phyloP scores from a whole-genome alignment of 306 rosid genomes.

The Casuarina glauca region DNA sequence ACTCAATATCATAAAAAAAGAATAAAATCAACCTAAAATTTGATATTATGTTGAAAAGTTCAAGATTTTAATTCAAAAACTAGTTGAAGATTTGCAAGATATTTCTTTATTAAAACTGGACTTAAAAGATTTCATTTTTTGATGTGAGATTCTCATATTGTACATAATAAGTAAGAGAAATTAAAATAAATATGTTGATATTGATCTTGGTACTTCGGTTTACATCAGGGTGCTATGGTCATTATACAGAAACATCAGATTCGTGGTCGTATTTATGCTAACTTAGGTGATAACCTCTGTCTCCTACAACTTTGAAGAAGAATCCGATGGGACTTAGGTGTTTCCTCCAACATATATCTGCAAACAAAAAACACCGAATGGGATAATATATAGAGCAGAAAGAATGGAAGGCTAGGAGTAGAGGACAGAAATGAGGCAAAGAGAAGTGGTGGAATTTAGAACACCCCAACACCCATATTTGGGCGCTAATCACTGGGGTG shows the following conservation, averaged over 20 bases:
- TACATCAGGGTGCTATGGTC: background rate
- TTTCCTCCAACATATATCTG: constrained; percentile 17
- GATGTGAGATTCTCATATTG: too few species aligned
- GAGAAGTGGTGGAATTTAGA: constrained; percentile 50
- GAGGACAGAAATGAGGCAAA: constrained; percentile 28
- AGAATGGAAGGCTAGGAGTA: constrained; percentile 7
- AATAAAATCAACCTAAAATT: too few species aligned
- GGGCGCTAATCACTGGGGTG: constrained; percentile 76
- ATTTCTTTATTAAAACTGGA: too few species aligned
- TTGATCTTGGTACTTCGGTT: background rate
- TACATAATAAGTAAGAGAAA: too few species aligned
- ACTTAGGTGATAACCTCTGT: constrained; percentile 9
- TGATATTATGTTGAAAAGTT: too few species aligned
- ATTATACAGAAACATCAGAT: background rate
- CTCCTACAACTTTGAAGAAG: constrained; percentile 19
- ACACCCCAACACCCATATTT: constrained; percentile 74
- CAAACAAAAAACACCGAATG: constrained; percentile 11
- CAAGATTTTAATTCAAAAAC: too few species aligned
- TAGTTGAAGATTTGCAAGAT: too few species aligned
- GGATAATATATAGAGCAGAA: constrained; percentile 5
- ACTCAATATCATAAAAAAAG: too few species aligned
- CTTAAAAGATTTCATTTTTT: too few species aligned
- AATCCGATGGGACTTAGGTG: constrained; percentile 35
- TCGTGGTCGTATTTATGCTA: too few species aligned
- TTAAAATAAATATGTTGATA: too few species aligned